Evolutionary conservation across 176 grass and related monocot species (phyloP), one percentile per base, ranked within the genome.

Genomic region (Cocos nucifera): DNA sequence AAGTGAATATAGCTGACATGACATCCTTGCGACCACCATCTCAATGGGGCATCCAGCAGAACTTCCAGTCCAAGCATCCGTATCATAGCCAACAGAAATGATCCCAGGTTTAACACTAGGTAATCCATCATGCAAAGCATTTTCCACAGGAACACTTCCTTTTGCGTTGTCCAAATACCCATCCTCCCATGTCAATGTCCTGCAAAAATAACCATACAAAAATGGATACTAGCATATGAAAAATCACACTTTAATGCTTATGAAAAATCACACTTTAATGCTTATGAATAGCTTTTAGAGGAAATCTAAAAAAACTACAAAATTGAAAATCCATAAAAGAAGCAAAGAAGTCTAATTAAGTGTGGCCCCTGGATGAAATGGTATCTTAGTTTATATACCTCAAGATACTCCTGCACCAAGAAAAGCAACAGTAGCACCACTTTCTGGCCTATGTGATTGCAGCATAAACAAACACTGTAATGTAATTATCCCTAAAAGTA

Each of bases 121-220:
- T 50, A 24, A 44, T 5, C 19, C 19, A 72, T 50, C 64, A 71
- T 56, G 53, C 62, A 75, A 4, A 20, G 28, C 3, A 64, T 69
- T 52, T 17, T 67, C 63, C 16, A 25, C 20, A 22, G 64, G 28
- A 51, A 17, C 32, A 58, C 64, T 62, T 69, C 12, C 51, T 23
- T n/a, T 39, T 16, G 55, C n/a, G 48, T 69, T 78, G 48, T 79
- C 53, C 15, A 93, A 50, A 70, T 84, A 87, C 44, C 59, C 66
- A 76, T 84, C 74, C 0, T 77, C 77, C 77, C 89, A 93, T 62
- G 65, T 80, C 70, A 93, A 79, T 54, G 75, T 59, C 57, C 84
- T 93, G 74, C 15, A 48, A 30, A 73, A 19, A 67, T 53, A 89
- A 30, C 49, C 57, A 64, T 54, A 56, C 21, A 60, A 16, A 73